Evolutionary conservation across 352 stramenopile species (phyloP).

Genomic region (Pythium plurisporium): DNA sequence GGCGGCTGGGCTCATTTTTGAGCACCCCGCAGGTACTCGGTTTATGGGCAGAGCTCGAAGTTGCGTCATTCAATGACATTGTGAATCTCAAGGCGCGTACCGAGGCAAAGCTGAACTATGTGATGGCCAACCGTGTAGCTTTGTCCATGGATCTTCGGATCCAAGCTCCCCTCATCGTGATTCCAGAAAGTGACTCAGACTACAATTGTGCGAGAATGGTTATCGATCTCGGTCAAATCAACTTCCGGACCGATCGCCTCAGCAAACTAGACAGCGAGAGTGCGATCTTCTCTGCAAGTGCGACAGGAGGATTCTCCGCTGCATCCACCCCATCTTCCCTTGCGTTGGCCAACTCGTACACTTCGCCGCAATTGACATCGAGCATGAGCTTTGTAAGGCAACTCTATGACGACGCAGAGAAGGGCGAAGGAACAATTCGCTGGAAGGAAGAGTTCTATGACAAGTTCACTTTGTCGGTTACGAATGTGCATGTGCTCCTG

Average conservation of each 20-base stretch:
- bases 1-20: constrained; percentile 62
- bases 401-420: constrained; percentile 82
- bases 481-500: constrained; percentile 79
- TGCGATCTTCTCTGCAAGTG: constrained; percentile 27
- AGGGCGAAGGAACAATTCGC: constrained; percentile 74
- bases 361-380: constrained; percentile 36
- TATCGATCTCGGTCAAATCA: constrained; percentile 81
- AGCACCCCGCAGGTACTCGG: constrained; percentile 74
- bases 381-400: constrained; percentile 84
- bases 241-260: constrained; percentile 76
- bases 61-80: constrained; percentile 87
- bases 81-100: constrained; percentile 86
- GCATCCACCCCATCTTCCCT: constrained; percentile 33
- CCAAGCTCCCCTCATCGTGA: constrained; percentile 83
- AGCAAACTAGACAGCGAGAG: constrained; percentile 70
- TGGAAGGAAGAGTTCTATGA: constrained; percentile 92
- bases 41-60: constrained; percentile 83
- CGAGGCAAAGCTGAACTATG: constrained; percentile 86
- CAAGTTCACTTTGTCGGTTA: constrained; percentile 82
- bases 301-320: constrained; percentile 21
- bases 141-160: constrained; percentile 76
- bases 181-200: constrained; percentile 77
- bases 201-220: constrained; percentile 74
- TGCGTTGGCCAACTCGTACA: constrained; percentile 35
- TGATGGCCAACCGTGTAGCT: constrained; percentile 83